phyloP scores from a whole-genome alignment of 2,329 filamentous ascomycete genomes.

The Emericellopsis atlantica region DNA sequence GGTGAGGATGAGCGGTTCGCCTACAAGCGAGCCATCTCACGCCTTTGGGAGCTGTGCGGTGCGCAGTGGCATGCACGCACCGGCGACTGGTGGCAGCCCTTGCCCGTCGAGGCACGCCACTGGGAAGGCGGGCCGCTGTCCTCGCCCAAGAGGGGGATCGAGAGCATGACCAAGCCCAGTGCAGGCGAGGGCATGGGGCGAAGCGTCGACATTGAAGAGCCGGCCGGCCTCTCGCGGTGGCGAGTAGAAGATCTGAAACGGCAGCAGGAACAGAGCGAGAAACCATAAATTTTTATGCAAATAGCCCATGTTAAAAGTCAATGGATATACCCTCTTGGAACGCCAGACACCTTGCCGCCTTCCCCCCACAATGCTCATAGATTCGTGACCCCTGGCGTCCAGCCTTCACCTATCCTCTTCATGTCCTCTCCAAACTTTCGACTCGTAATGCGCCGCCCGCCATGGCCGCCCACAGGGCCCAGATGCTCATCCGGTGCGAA shows the following conservation, averaged over 20 bases:
- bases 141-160: slow-evolving; percentile 6
- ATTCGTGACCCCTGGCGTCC: slow-evolving; percentile 60
- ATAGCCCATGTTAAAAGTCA: neutral
- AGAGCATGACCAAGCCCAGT: neutral
- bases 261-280: slow-evolving; percentile 5
- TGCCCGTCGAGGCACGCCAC: slow-evolving; percentile 48
- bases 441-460: slow-evolving; percentile 65
- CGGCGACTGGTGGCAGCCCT: slow-evolving; percentile 59
- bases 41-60: slow-evolving; percentile 76
- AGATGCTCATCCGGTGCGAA: slow-evolving; percentile 75
- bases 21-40: slow-evolving; percentile 62
- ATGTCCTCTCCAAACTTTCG: slow-evolving; percentile 71
- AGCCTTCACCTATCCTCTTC: slow-evolving; percentile 70
- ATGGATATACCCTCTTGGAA: slow-evolving; percentile 6
- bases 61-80: slow-evolving; percentile 55
- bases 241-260: slow-evolving; percentile 19
- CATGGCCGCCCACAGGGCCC: slow-evolving; percentile 39
- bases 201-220: slow-evolving; percentile 20
- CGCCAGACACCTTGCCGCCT: neutral
- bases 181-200: slow-evolving; percentile 17
- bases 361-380: slow-evolving; percentile 27
- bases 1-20: slow-evolving; percentile 76
- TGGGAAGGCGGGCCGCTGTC: slow-evolving; percentile 42
- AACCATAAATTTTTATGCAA: slow-evolving; percentile 3
- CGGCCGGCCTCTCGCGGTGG: slow-evolving; percentile 25